phyloP scores from a whole-genome alignment of 148 eudicot genomes.

The Rhododendron henanense region DNA sequence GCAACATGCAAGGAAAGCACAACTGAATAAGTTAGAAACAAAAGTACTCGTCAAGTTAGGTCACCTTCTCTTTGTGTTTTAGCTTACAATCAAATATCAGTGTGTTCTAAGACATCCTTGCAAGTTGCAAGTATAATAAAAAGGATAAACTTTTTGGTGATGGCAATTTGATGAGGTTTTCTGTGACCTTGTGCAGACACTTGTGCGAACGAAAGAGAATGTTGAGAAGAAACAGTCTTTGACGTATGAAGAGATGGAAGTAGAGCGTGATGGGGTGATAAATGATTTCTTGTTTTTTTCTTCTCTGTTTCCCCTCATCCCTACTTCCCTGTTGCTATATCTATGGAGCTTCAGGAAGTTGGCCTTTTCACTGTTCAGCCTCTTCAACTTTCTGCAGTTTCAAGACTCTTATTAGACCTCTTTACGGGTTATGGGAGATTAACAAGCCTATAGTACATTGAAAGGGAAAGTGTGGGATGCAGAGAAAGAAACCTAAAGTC shows the following conservation, averaged over 20 bases:
- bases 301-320: not conserved
- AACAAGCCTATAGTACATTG: not conserved
- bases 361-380: constrained; percentile 44
- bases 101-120: not conserved
- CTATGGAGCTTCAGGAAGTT: constrained; percentile 7
- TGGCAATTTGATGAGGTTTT: not conserved
- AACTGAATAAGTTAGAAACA: not conserved
- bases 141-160: not conserved
- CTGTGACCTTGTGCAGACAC: constrained; percentile 48
- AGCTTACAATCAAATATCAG: not conserved
- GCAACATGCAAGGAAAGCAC: not conserved
- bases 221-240: constrained; percentile 87
- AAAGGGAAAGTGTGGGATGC: not conserved
- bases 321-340: not conserved
- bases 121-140: not conserved
- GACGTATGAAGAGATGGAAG: constrained; percentile 64
- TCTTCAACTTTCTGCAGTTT: constrained; percentile 35
- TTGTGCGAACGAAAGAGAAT: constrained; percentile 77
- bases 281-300: not conserved
- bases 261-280: constrained; percentile 68
- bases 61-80: not conserved
- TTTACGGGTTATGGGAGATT: not conserved
- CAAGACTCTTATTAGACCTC: not conserved
- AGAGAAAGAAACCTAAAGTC: not conserved
- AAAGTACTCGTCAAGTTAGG: not conserved